Percentiles rank a stretch among this genome's conserved stretches.
Evolutionary conservation across 139 green algal genomes (phyloP).

Genomic region (Coelastrella sp.): DNA sequence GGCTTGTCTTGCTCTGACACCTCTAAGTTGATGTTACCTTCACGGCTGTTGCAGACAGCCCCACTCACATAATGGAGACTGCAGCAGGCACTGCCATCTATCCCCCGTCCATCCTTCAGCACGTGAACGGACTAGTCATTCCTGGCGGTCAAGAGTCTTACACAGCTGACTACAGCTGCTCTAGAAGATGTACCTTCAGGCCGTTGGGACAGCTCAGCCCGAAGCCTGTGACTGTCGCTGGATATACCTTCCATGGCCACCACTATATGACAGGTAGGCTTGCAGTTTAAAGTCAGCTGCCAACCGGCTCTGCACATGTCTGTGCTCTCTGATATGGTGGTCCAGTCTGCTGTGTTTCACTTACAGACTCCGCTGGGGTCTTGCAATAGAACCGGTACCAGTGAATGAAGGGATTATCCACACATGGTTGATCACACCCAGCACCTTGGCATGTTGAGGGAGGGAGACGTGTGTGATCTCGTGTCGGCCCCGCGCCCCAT

Average conservation of each 20-base stretch:
- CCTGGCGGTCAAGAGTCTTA: background rate
- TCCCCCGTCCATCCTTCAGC: slow-evolving; percentile 12
- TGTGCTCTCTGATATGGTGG: background rate
- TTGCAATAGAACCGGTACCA: background rate
- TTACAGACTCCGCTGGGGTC: background rate
- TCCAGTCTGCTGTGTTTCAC: background rate
- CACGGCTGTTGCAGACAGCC: background rate
- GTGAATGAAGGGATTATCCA: background rate
- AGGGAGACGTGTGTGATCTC: too few species aligned
- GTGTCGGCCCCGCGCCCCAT: too few species aligned
- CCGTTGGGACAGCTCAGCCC: background rate
- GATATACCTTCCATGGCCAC: slow-evolving; percentile 41
- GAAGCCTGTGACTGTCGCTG: slow-evolving; percentile 26
- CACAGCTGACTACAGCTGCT: slow-evolving; percentile 28
- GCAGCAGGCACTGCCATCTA: background rate
- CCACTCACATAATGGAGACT: too few species aligned
- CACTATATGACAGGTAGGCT: slow-evolving; percentile 39
- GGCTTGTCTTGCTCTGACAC: background rate
- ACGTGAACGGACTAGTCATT: slow-evolving; percentile 34
- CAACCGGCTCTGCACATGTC: background rate
- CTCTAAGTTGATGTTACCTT: background rate
- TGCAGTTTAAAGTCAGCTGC: background rate
- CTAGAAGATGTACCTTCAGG: slow-evolving; percentile 4
- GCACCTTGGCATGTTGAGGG: background rate
- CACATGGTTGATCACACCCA: background rate